These are phyloP conservation scores for Pleurostoma richardsiae DNA, from an alignment of 2,329 filamentous ascomycete species.

Conservation along the genomic window DNA sequence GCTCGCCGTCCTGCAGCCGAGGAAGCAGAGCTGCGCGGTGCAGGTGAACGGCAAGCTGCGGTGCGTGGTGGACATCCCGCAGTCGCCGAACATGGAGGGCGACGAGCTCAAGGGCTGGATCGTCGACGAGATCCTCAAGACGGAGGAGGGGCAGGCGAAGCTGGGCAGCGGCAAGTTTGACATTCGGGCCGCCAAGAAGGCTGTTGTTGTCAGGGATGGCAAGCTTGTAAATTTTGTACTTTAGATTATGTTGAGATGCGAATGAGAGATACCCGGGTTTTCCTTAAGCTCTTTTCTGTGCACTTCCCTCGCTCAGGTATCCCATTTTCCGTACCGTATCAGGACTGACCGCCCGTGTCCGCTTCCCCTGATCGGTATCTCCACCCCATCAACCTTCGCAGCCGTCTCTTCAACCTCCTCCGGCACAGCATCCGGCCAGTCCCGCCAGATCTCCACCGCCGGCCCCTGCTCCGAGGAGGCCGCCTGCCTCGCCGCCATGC, in stretches of 20 bases:
- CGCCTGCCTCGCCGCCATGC: slow-evolving; percentile 31
- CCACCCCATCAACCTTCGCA: slow-evolving; percentile 14
- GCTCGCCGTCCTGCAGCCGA: slow-evolving; percentile 41
- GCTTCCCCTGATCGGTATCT: slow-evolving; percentile 36
- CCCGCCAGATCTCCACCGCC: slow-evolving; percentile 65
- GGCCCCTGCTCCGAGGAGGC: slow-evolving; percentile 18
- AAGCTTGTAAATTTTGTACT: slow-evolving; percentile 70
- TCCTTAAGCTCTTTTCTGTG: too few relatives aligned
- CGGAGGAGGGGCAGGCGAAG: slow-evolving; percentile 53
- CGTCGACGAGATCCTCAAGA: slow-evolving; percentile 53
- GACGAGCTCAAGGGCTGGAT: slow-evolving; percentile 55
- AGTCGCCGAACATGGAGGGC: slow-evolving; percentile 35
- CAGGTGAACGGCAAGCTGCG: slow-evolving; percentile 77
- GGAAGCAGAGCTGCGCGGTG: slow-evolving; percentile 56
- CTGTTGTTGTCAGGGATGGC: slow-evolving; percentile 62
- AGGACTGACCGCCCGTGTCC: slow-evolving; percentile 44
- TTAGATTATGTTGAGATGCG: not conserved
- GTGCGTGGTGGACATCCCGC: slow-evolving; percentile 60
- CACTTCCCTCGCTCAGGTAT: too few relatives aligned
- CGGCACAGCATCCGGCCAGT: slow-evolving; percentile 47
- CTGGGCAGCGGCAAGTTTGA: slow-evolving; percentile 41
- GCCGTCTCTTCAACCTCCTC: slow-evolving; percentile 17
- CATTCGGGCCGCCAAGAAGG: slow-evolving; percentile 51
- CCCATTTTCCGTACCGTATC: slow-evolving; percentile 11
- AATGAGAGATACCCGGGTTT: not conserved